Evolutionary conservation across 805 yeast species (phyloP).

Genomic region (Hanseniaspora lindneri): DNA sequence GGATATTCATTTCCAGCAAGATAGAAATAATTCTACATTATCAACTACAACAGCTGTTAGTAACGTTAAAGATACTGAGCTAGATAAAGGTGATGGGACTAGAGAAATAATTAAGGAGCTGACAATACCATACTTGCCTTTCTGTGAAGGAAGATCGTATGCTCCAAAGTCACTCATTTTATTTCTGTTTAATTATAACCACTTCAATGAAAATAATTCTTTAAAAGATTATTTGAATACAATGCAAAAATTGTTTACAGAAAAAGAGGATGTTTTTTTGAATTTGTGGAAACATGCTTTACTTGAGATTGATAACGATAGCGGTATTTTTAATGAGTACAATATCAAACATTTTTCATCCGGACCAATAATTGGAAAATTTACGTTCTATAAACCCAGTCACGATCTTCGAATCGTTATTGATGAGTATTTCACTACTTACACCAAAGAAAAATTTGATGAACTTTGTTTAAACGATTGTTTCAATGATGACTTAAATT

Average conservation of each 20-base stretch:
- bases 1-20: background rate
- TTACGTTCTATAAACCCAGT: constrained; percentile 7
- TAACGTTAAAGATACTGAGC: background rate
- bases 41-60: background rate
- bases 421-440: constrained; percentile 14
- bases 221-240: background rate
- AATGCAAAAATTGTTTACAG: background rate
- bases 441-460: constrained; percentile 6
- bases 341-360: background rate
- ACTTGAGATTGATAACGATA: constrained; percentile 2
- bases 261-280: constrained; percentile 2
- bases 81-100: background rate
- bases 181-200: background rate
- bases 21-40: background rate
- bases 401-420: constrained; percentile 3
- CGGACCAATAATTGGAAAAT: background rate
- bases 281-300: background rate
- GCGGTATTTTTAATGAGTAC: background rate
- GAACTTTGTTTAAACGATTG: background rate
- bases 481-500: background rate
- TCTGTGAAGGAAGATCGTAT: background rate
- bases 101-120: background rate
- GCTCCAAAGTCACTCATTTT: constrained; percentile 1
- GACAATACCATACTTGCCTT: constrained; percentile 1
- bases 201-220: background rate